These are phyloP conservation scores for Stemphylium beticola DNA, from an alignment of 2,329 filamentous ascomycete species.

Conservation along the genomic window DNA sequence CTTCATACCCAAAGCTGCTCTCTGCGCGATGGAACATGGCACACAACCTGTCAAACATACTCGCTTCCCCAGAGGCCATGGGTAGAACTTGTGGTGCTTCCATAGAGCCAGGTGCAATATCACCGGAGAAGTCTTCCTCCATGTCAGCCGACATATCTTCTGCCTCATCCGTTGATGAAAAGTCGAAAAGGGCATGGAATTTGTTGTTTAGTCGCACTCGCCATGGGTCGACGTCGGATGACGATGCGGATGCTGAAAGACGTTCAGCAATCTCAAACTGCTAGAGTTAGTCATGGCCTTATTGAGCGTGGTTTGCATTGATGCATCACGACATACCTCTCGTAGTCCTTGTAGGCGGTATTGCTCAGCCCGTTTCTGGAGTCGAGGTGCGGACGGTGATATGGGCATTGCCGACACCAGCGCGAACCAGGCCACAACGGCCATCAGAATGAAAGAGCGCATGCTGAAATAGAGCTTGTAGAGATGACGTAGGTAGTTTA, in stretches of 20 bases:
- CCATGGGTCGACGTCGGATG: slow-evolving; percentile 23
- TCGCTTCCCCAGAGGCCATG: slow-evolving; percentile 21
- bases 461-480: slow-evolving; percentile 14
- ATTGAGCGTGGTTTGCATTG: background rate
- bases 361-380: slow-evolving; percentile 41
- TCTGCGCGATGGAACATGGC: slow-evolving; percentile 30
- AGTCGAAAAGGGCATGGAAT: slow-evolving; percentile 30
- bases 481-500: background rate
- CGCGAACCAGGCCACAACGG: slow-evolving; percentile 32
- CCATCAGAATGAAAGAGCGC: slow-evolving; percentile 35
- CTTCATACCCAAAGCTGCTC: slow-evolving; percentile 41
- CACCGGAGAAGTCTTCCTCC: slow-evolving; percentile 39
- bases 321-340: slow-evolving; percentile 32
- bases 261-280: slow-evolving; percentile 45
- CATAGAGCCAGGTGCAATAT: slow-evolving; percentile 44
- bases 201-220: slow-evolving; percentile 27
- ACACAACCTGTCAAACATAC: slow-evolving; percentile 30
- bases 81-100: slow-evolving; percentile 44
- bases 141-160: slow-evolving; percentile 8
- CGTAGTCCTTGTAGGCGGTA: slow-evolving; percentile 42
- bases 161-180: slow-evolving; percentile 25
- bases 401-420: slow-evolving; percentile 42
- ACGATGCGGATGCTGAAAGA: slow-evolving; percentile 29
- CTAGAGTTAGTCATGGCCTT: slow-evolving; percentile 12
- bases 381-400: slow-evolving; percentile 43